Evolutionary conservation across 2,329 filamentous ascomycete species (phyloP).

Genomic region (Incumbomyces delicatus): DNA sequence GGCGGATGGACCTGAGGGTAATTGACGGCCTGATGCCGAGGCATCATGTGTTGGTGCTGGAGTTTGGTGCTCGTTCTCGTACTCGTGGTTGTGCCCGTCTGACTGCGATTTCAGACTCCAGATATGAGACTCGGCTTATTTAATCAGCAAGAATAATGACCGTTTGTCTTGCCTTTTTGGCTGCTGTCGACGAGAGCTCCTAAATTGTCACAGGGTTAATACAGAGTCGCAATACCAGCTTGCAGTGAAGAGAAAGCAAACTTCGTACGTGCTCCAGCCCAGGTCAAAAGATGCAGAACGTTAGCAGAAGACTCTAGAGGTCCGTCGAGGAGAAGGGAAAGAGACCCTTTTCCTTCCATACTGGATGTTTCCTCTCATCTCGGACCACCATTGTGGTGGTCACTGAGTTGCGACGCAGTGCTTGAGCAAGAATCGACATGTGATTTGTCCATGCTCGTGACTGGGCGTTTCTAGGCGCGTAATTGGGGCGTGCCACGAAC

Average conservation of each 20-base stretch:
- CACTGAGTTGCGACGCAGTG: neutral
- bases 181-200: neutral
- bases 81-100: neutral
- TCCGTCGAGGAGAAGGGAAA: neutral
- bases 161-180: neutral
- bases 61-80: too few relatives aligned
- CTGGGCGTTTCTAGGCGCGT: constrained; percentile 1
- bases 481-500: too few relatives aligned
- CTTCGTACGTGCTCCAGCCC: too few relatives aligned
- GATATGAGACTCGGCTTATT: neutral
- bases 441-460: constrained; percentile 5
- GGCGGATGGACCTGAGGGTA: constrained; percentile 2
- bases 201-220: neutral
- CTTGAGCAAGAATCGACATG: neutral
- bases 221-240: constrained; percentile 4
- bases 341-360: neutral
- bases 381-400: neutral
- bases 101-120: neutral
- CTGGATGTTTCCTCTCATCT: neutral
- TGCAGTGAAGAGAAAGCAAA: neutral
- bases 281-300: too few relatives aligned
- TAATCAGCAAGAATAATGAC: neutral
- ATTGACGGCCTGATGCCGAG: neutral
- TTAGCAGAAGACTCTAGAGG: neutral
- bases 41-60: constrained; percentile 1